These are phyloP conservation scores for Gaeumannomyces tritici DNA, from an alignment of 2,329 filamentous ascomycete genomes.

Conservation along the genomic window DNA sequence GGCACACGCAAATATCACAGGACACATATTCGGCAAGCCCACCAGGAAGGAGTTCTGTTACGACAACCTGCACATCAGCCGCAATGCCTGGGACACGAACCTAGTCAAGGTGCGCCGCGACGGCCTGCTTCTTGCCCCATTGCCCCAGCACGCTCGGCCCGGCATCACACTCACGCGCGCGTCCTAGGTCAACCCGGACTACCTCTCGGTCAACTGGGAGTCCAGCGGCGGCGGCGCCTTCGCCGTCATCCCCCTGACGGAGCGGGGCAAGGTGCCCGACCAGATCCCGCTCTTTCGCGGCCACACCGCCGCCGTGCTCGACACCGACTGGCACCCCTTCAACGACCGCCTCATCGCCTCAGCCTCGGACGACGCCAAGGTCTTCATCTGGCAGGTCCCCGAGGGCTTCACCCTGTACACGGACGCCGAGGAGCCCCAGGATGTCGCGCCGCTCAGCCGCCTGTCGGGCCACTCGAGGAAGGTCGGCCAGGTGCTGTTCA, in stretches of 20 bases:
- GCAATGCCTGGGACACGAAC: constrained; percentile 99
- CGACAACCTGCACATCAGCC: constrained; percentile 93
- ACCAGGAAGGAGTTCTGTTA: constrained; percentile 98
- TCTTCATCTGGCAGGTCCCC: constrained; percentile 94
- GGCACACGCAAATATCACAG: constrained; percentile 33
- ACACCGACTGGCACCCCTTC: constrained; percentile 98
- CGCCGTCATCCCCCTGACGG: constrained; percentile 83
- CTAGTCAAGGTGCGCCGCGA: constrained; percentile 74
- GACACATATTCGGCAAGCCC: constrained; percentile 95
- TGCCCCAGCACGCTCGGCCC: constrained; percentile 6
- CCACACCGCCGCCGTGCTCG: constrained; percentile 89
- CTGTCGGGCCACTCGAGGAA: constrained; percentile 86
- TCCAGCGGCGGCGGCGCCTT: constrained; percentile 92
- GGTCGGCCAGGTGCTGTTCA: constrained; percentile 96
- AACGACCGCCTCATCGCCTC: constrained; percentile 90
- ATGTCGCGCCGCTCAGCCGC: constrained; percentile 73
- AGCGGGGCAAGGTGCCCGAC: constrained; percentile 85
- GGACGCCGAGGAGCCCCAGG: constrained; percentile 73
- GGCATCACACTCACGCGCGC: constrained; percentile 6
- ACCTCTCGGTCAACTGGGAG: constrained; percentile 97
- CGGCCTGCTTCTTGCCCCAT: not conserved
- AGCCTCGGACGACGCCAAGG: constrained; percentile 91
- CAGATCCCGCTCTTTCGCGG: constrained; percentile 91
- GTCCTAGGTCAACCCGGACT: constrained; percentile 81
- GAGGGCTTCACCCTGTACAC: constrained; percentile 75